Conservation (phyloP, 805 yeast species). For the Millerozyma miso region DNA sequence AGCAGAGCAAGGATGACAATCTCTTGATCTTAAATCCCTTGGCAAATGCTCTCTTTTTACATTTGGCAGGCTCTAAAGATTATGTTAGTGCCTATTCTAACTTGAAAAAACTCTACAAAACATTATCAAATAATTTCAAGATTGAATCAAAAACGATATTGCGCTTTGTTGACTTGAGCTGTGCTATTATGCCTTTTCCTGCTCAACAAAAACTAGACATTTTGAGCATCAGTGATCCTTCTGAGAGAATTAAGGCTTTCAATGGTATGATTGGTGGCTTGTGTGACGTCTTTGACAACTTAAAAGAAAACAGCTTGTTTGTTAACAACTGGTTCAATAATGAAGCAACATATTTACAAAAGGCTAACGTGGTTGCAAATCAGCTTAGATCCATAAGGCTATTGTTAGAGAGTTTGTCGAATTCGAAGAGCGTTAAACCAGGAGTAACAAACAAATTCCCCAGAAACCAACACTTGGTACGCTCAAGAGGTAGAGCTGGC, state of each 20-base stretch:
- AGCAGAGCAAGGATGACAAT: conserved; percentile 13
- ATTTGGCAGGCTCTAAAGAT: conserved; percentile 46
- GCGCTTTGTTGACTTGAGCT: conserved; percentile 41
- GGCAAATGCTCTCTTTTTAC: conserved; percentile 54
- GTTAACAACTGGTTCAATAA: conserved; percentile 44
- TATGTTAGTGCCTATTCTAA: conserved; percentile 43
- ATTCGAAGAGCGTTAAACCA: conserved; percentile 11
- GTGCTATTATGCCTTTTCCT: conserved; percentile 51
- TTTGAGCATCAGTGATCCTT: conserved; percentile 28
- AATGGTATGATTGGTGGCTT: conserved; percentile 29
- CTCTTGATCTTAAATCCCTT: conserved; percentile 55
- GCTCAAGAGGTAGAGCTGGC: conserved; percentile 8
- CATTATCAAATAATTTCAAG: conserved; percentile 14
- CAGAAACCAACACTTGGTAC: conserved; percentile 8
- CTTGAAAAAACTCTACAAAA: conserved; percentile 31
- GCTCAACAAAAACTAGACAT: conserved; percentile 37
- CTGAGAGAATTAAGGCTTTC: conserved; percentile 31
- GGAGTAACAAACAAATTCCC: neutral
- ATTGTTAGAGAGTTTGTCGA: conserved; percentile 45
- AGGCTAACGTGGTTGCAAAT: conserved; percentile 50
- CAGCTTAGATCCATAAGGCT: conserved; percentile 50
- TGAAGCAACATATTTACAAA: conserved; percentile 49
- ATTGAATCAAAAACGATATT: conserved; percentile 22
- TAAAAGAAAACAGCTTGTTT: conserved; percentile 28
- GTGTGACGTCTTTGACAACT: conserved; percentile 31